phyloP scores from a whole-genome alignment of 2,329 filamentous ascomycete species.

The Colletotrichum sp. region DNA sequence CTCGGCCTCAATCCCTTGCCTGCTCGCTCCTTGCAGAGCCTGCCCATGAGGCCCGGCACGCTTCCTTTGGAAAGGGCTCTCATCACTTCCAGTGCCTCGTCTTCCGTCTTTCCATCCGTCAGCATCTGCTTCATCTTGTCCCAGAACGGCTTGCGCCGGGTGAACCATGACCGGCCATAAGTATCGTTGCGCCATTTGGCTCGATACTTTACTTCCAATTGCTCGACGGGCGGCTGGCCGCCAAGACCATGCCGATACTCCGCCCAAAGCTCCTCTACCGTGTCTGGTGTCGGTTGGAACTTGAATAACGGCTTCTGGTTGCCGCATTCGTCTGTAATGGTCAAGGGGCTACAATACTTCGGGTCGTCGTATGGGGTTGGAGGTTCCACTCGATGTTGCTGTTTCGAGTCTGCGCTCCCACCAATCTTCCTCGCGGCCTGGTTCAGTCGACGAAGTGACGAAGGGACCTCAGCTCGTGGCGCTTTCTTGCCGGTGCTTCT shows the following conservation, averaged over 20 bases:
- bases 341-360: constrained; percentile 11
- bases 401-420: neutral
- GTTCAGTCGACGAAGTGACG: neutral
- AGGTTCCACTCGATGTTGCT: neutral
- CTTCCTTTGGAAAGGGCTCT: neutral
- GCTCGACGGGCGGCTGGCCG: constrained; percentile 7
- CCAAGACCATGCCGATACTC: constrained; percentile 14
- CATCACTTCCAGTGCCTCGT: neutral
- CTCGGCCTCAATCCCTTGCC: neutral
- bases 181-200: constrained; percentile 10
- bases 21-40: neutral
- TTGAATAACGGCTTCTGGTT: neutral
- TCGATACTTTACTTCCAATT: constrained; percentile 9
- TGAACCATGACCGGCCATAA: constrained; percentile 19
- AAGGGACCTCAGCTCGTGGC: neutral
- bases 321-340: neutral
- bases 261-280: constrained; percentile 19
- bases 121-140: constrained; percentile 9
- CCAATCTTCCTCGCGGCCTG: neutral
- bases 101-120: neutral
- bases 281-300: constrained; percentile 7
- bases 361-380: neutral
- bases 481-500: constrained; percentile 4
- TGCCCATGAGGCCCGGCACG: neutral
- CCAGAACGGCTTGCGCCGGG: constrained; percentile 16